A percentile compares a stretch with the other conserved stretches of the same genome.
Conservation (phyloP, 768 basidiomycete species). For the Psilocybe tampanensis region DNA sequence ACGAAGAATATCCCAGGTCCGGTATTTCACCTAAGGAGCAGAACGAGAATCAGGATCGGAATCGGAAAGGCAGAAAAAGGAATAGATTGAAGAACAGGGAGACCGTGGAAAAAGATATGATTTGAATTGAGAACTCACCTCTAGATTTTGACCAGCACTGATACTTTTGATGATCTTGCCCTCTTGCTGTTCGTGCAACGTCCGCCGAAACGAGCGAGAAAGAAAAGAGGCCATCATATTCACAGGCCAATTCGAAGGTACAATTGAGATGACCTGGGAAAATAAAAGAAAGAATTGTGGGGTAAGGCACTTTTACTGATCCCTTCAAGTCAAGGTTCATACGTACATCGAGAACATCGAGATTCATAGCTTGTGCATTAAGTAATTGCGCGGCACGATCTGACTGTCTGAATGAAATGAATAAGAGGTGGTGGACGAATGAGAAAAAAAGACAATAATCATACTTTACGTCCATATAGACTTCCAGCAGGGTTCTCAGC, state of each 20-base stretch:
- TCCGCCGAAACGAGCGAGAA: conserved; percentile 74
- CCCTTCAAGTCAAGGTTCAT: not conserved
- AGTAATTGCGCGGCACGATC: conserved; percentile 70
- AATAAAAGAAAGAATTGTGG: not conserved
- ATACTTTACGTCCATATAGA: conserved; percentile 81
- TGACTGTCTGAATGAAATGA: conserved; percentile 41
- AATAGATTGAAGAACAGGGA: not conserved
- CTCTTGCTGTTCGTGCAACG: conserved; percentile 70
- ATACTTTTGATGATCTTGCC: conserved; percentile 79
- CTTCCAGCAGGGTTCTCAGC: conserved; percentile 72
- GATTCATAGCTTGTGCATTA: conserved; percentile 76
- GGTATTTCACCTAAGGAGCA: conserved; percentile 52
- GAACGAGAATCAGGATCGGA: no score
- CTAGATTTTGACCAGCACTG: conserved; percentile 78
- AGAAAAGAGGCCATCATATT: conserved; percentile 75
- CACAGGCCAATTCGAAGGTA: conserved; percentile 81
- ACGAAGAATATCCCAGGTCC: conserved; percentile 55
- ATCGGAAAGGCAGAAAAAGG: not conserved
- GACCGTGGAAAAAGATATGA: not conserved
- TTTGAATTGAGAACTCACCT: conserved; percentile 43
- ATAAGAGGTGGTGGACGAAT: conserved; percentile 1
- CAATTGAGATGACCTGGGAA: conserved; percentile 58
- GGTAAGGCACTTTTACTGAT: not conserved
- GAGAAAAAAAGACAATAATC: no score
- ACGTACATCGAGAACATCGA: conserved; percentile 79